Evolutionary conservation across 1,284 basidiomycete species (phyloP).

Genomic region (Ceratobasidium papillatum): DNA sequence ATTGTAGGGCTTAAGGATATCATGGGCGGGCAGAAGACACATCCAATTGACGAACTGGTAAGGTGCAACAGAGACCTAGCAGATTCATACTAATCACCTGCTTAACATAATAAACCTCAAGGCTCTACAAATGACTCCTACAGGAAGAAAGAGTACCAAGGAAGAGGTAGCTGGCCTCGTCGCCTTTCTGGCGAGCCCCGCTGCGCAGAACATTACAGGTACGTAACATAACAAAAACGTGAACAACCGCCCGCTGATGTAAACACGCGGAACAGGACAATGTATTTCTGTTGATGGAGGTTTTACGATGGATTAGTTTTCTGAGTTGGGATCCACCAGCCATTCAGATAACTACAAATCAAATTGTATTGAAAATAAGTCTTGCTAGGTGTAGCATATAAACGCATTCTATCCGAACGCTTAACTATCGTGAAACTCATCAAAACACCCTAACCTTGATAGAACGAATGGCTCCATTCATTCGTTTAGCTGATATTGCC

Average conservation of each 20-base stretch:
- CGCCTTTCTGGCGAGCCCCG: conserved; percentile 8
- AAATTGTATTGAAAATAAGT: no score
- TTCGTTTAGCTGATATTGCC: no score
- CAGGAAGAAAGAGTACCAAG: conserved; percentile 5
- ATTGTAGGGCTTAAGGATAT: conserved; percentile 8
- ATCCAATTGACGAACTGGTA: background rate
- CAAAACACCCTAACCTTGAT: no score
- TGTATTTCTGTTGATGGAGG: conserved; percentile 23
- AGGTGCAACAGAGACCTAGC: background rate
- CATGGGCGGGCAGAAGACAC: background rate
- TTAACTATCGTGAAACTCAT: no score
- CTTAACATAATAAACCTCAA: background rate
- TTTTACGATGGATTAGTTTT: background rate
- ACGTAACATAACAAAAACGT: background rate
- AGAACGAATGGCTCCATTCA: no score
- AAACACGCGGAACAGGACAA: conserved; percentile 1
- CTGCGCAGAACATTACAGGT: conserved; percentile 26
- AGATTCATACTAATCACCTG: background rate
- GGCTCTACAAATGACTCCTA: conserved; percentile 2
- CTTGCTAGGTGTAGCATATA: no score
- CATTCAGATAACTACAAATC: no score
- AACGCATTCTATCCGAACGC: no score
- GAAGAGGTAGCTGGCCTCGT: conserved; percentile 26
- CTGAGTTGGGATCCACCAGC: background rate
- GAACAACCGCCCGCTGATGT: no score